Conservation (phyloP, 2,329 filamentous ascomycete genomes). For the Fusarium succisae region DNA sequence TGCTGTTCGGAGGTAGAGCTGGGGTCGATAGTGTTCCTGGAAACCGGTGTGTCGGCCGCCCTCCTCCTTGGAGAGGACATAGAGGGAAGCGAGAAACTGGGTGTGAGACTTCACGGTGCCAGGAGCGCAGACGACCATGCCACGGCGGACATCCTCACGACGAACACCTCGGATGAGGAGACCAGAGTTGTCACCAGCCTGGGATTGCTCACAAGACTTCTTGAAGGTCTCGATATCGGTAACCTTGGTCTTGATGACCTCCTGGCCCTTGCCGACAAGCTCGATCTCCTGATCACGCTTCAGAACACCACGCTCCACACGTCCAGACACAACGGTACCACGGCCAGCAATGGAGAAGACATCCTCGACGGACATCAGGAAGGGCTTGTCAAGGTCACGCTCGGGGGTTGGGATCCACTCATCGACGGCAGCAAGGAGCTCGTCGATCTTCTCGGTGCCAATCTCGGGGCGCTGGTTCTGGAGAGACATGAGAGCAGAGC, state of each 20-base stretch:
- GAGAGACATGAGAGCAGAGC: constrained; percentile 93
- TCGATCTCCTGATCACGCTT: constrained; percentile 97
- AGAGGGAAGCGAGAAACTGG: constrained; percentile 95
- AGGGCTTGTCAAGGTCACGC: constrained; percentile 96
- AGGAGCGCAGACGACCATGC: constrained; percentile 92
- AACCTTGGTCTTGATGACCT: constrained; percentile 96
- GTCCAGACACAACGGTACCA: constrained; percentile 95
- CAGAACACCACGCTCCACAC: constrained; percentile 93
- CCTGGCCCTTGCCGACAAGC: constrained; percentile 85
- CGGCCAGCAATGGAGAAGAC: constrained; percentile 91
- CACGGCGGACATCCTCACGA: constrained; percentile 92
- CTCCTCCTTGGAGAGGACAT: constrained; percentile 97
- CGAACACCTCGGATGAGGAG: constrained; percentile 95
- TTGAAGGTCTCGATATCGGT: constrained; percentile 99
- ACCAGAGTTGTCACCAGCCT: constrained; percentile 97
- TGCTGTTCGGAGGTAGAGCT: constrained; percentile 94
- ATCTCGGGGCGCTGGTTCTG: constrained; percentile 89
- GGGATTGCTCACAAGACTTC: constrained; percentile 97
- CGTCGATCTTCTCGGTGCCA: constrained; percentile 86
- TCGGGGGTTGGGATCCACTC: constrained; percentile 95
- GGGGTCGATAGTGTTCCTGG: constrained; percentile 94
- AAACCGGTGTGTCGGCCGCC: constrained; percentile 97
- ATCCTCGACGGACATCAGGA: constrained; percentile 98
- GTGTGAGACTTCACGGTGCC: constrained; percentile 85
- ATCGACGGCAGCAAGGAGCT: constrained; percentile 90